Conservation (phyloP, 164 flowering plant genomes). For the Nymphaea thermarum region DNA sequence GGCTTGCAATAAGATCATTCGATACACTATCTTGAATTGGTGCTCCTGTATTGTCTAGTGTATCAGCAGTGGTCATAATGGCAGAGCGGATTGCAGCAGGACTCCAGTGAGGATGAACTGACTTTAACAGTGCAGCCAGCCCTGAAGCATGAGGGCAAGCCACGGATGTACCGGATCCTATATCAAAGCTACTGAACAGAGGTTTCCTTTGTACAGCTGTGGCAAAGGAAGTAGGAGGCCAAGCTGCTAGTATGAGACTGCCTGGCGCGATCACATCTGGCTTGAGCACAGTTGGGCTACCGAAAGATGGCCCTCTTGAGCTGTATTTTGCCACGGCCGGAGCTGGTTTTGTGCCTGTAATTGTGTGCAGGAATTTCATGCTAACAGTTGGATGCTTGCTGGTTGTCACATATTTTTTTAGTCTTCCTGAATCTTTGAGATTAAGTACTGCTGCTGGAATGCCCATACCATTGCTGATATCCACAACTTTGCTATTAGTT, state of each 20-base stretch:
- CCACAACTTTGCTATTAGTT: constrained; percentile 8
- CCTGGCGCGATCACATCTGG: constrained; percentile 67
- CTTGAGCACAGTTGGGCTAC: constrained; percentile 26
- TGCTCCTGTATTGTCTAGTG: background rate
- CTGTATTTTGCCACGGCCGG: constrained; percentile 34
- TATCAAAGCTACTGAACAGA: constrained; percentile 16
- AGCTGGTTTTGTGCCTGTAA: constrained; percentile 29
- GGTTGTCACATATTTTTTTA: background rate
- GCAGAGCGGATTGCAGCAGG: constrained; percentile 32
- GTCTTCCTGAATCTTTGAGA: constrained; percentile 11
- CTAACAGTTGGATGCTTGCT: constrained; percentile 7
- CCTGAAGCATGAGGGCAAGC: constrained; percentile 29
- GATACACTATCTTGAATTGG: background rate
- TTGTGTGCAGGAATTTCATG: constrained; percentile 34
- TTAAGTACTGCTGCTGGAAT: constrained; percentile 23
- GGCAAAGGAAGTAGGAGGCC: constrained; percentile 7
- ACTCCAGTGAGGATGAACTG: constrained; percentile 33
- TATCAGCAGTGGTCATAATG: background rate
- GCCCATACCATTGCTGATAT: background rate
- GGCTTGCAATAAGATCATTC: background rate
- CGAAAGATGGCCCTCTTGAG: constrained; percentile 44
- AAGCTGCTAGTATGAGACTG: constrained; percentile 32
- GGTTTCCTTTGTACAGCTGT: constrained; percentile 10
- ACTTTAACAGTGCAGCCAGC: constrained; percentile 24
- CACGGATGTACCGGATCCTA: constrained; percentile 28